A percentile compares a stretch with the other conserved stretches of the same genome.
Evolutionary conservation across 768 basidiomycete genomes (phyloP).

Genomic region (Thelephora ganbajun): DNA sequence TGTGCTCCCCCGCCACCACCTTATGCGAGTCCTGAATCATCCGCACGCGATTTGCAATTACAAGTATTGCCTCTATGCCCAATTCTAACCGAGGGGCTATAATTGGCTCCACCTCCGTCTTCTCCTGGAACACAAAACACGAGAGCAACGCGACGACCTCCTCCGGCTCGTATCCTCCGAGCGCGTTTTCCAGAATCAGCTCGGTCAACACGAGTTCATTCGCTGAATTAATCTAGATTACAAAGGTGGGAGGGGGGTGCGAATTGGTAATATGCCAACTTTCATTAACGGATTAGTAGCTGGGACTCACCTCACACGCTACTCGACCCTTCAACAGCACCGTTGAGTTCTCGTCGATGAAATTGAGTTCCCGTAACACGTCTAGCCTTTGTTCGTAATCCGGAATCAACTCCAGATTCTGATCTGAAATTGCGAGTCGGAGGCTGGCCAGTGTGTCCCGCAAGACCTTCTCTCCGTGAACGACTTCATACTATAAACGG

Average conservation of each 20-base stretch:
- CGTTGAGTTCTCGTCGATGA: conserved; percentile 92
- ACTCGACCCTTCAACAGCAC: conserved; percentile 94
- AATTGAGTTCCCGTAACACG: conserved; percentile 81
- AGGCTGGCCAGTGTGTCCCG: conserved; percentile 62
- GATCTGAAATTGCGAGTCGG: conserved; percentile 83
- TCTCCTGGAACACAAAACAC: conserved; percentile 97
- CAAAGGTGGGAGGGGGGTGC: no score
- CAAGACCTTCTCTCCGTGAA: conserved; percentile 68
- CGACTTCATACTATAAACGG: conserved; percentile 45
- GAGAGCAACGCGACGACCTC: conserved; percentile 95
- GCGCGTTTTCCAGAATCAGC: conserved; percentile 88
- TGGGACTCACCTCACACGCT: conserved; percentile 72
- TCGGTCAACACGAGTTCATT: conserved; percentile 94
- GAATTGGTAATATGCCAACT: no score
- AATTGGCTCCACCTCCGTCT: conserved; percentile 79
- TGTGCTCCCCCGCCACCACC: conserved; percentile 68
- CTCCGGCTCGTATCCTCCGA: conserved; percentile 83
- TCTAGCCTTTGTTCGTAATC: conserved; percentile 93
- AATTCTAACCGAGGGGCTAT: conserved; percentile 69
- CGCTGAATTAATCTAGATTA: conserved; percentile 94
- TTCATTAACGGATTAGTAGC: no score
- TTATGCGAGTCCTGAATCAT: conserved; percentile 69
- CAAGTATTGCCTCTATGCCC: conserved; percentile 66
- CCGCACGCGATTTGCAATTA: conserved; percentile 67
- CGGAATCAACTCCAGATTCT: conserved; percentile 91